phyloP scores from a whole-genome alignment of 2,329 filamentous ascomycete genomes.

The Neoascochyta sp. region DNA sequence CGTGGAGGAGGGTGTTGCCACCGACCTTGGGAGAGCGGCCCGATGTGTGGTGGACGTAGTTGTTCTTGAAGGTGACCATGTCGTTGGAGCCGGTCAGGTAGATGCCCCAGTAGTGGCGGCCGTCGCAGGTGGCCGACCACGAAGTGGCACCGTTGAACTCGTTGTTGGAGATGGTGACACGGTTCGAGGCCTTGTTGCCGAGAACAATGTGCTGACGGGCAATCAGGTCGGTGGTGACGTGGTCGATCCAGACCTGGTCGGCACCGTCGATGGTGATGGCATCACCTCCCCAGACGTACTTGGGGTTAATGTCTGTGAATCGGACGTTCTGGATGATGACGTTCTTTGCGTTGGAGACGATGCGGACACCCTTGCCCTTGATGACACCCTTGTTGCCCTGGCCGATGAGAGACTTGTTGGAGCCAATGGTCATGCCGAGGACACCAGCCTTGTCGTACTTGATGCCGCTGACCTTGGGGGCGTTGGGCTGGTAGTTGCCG shows the following conservation, averaged over 20 bases:
- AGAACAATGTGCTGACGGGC: constrained; percentile 60
- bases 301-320: constrained; percentile 44
- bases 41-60: constrained; percentile 58
- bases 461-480: constrained; percentile 45
- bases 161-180: constrained; percentile 59
- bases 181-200: constrained; percentile 51
- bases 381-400: constrained; percentile 53
- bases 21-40: constrained; percentile 57
- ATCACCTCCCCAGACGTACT: constrained; percentile 38
- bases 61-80: constrained; percentile 56
- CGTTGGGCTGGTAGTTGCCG: constrained; percentile 55
- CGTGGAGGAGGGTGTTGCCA: constrained; percentile 56
- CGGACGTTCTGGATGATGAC: constrained; percentile 49
- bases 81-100: constrained; percentile 57
- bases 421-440: constrained; percentile 51
- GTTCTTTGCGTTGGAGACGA: constrained; percentile 44
- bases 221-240: constrained; percentile 51
- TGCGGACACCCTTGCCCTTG: constrained; percentile 56
- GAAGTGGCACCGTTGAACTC: constrained; percentile 55
- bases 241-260: constrained; percentile 26
- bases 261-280: constrained; percentile 31
- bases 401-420: constrained; percentile 58
- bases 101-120: constrained; percentile 57
- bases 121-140: constrained; percentile 57
- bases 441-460: constrained; percentile 52